phyloP scores from a whole-genome alignment of 345 rosid species.

The Gossypium mustelinum region DNA sequence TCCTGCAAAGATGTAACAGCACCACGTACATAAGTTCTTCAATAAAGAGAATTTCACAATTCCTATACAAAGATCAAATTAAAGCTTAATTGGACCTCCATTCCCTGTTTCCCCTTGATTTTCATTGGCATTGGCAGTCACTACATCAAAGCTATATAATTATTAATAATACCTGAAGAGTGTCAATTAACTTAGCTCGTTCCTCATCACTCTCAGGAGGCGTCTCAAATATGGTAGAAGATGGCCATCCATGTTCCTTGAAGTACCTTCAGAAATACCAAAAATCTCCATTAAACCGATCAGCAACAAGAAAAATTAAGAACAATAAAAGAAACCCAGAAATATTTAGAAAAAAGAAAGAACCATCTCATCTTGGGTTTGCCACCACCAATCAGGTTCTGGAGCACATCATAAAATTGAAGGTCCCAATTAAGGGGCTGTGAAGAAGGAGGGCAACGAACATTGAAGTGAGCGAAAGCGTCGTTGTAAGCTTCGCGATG shows the following conservation, averaged over 20 bases:
- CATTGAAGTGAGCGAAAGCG: constrained; percentile 78
- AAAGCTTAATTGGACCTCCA: neutral
- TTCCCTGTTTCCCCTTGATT: neutral
- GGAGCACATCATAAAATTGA: constrained; percentile 80
- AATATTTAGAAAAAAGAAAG: neutral
- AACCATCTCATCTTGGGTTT: constrained; percentile 98
- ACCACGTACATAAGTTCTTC: neutral
- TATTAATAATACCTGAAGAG: constrained; percentile 57
- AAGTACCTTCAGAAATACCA: constrained; percentile 56
- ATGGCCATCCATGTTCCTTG: constrained; percentile 91
- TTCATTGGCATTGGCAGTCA: no score
- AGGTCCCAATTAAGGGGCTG: constrained; percentile 59
- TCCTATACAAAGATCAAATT: neutral
- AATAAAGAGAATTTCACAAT: neutral
- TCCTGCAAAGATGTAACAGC: constrained; percentile 43
- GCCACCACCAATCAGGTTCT: constrained; percentile 85
- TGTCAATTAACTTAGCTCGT: constrained; percentile 68
- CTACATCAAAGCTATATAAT: neutral
- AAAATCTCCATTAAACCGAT: neutral
- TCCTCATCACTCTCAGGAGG: constrained; percentile 64
- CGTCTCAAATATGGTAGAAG: constrained; percentile 49
- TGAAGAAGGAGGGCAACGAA: constrained; percentile 54
- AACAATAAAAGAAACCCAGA: neutral
- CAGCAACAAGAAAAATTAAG: neutral
- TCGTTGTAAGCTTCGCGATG: constrained; percentile 97